phyloP scores from a whole-genome alignment of 2,329 filamentous ascomycete genomes.

The Phoma sp. region DNA sequence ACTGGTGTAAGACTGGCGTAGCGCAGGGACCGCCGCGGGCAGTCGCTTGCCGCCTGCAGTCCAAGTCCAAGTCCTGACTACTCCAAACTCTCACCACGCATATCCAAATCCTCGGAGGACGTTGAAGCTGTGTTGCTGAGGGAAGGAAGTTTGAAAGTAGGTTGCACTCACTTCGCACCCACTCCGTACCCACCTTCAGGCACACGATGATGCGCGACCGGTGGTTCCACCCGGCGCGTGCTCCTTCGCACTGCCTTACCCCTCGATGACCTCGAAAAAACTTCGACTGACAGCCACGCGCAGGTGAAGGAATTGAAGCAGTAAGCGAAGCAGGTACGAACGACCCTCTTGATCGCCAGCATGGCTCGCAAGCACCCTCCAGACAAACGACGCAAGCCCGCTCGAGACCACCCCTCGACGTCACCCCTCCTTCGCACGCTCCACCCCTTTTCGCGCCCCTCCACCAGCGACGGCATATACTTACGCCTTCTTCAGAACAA shows the following conservation, averaged over 20 bases:
- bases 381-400: conserved; percentile 18
- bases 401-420: conserved; percentile 30
- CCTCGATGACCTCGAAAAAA: conserved; percentile 40
- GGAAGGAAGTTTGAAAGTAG: conserved; percentile 48
- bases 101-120: conserved; percentile 40
- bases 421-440: conserved; percentile 24
- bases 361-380: conserved; percentile 7
- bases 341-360: conserved; percentile 10
- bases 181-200: conserved; percentile 1
- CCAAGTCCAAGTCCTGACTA: conserved; percentile 24
- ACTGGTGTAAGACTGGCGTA: conserved; percentile 35
- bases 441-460: conserved; percentile 23
- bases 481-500: conserved; percentile 33
- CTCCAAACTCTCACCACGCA: conserved; percentile 30
- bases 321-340: conserved; percentile 38
- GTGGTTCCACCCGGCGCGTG: conserved; percentile 28
- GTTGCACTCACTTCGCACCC: conserved; percentile 23
- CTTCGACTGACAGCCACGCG: conserved; percentile 34
- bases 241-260: conserved; percentile 31
- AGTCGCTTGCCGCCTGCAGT: conserved; percentile 33
- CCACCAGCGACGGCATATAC: conserved; percentile 21
- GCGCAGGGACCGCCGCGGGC: conserved; percentile 28
- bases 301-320: conserved; percentile 46
- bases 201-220: conserved; percentile 5
- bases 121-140: conserved; percentile 50